Percentiles rank a stretch among this genome's conserved stretches.
Conservation (phyloP, 805 yeast species). For the Lipomyces sp. region DNA sequence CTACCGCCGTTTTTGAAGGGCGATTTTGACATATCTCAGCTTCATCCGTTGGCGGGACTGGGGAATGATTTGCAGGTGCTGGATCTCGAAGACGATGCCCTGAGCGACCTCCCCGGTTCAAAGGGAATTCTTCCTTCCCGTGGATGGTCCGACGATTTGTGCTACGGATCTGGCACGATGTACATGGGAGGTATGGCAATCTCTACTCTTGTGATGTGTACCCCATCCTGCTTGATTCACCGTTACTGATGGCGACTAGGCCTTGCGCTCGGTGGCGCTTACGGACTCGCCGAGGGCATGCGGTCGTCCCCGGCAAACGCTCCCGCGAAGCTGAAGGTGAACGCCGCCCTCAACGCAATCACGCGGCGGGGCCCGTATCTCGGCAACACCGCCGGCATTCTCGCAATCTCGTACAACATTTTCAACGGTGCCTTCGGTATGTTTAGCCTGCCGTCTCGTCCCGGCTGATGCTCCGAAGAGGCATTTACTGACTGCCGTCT, state of each 20-base stretch:
- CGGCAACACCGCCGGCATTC: slow-evolving; percentile 93
- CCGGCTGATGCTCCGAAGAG: too few relatives aligned
- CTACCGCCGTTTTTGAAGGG: slow-evolving; percentile 15
- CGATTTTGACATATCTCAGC: slow-evolving; percentile 23
- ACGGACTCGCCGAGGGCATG: slow-evolving; percentile 85
- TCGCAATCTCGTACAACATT: slow-evolving; percentile 84
- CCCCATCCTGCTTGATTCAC: too few relatives aligned
- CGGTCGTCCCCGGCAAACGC: slow-evolving; percentile 70
- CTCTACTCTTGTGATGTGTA: not conserved
- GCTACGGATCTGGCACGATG: slow-evolving; percentile 96
- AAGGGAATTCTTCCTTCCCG: slow-evolving; percentile 92
- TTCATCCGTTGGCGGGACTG: slow-evolving; percentile 32
- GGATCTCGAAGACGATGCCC: slow-evolving; percentile 80
- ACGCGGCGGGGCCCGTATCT: slow-evolving; percentile 94
- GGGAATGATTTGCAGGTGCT: slow-evolving; percentile 64
- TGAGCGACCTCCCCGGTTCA: slow-evolving; percentile 76
- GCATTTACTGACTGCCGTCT: not conserved
- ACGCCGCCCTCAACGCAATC: slow-evolving; percentile 85
- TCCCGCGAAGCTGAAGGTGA: slow-evolving; percentile 76
- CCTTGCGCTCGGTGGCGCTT: slow-evolving; percentile 83
- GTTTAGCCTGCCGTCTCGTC: not conserved
- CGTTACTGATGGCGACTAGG: slow-evolving; percentile 47
- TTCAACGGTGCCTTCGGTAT: slow-evolving; percentile 55
- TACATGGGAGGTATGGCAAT: slow-evolving; percentile 52
- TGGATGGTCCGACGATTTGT: slow-evolving; percentile 95